These are phyloP conservation scores for Phialemonium atrogriseum DNA, from an alignment of 2,329 filamentous ascomycete genomes.

Conservation along the genomic window DNA sequence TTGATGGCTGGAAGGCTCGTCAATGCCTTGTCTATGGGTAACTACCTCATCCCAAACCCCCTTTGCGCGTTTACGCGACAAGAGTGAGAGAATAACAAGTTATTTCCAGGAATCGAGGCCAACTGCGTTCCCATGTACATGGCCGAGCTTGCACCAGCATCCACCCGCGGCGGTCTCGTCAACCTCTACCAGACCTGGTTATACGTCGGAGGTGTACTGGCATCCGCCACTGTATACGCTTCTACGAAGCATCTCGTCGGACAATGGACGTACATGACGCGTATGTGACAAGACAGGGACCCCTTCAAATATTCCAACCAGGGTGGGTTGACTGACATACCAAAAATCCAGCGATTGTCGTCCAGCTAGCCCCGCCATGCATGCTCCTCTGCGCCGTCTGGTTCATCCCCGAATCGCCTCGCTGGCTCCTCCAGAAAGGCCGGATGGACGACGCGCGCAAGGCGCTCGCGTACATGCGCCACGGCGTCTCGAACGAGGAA, in stretches of 20 bases:
- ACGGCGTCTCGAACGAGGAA: not conserved
- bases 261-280: conserved; percentile 2
- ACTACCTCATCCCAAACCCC: too few species aligned
- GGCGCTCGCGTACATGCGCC: conserved; percentile 10
- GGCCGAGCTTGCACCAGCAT: not conserved
- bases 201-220: not conserved
- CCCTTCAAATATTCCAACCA: not conserved
- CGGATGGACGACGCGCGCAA: conserved; percentile 17
- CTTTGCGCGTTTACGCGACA: not conserved
- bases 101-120: not conserved
- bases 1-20: conserved; percentile 6
- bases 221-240: not conserved
- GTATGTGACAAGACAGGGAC: not conserved
- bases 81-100: not conserved
- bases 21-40: conserved; percentile 7
- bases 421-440: conserved; percentile 30
- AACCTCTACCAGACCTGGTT: conserved; percentile 2
- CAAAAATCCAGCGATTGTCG: conserved; percentile 1
- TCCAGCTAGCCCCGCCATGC: conserved; percentile 2
- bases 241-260: not conserved
- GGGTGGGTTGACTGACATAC: too few species aligned
- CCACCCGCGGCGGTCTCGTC: not conserved
- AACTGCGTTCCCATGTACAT: conserved; percentile 1
- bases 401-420: conserved; percentile 32
- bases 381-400: conserved; percentile 10